phyloP scores from a whole-genome alignment of 1,284 basidiomycete genomes.

The Ceratobasidium sp. region DNA sequence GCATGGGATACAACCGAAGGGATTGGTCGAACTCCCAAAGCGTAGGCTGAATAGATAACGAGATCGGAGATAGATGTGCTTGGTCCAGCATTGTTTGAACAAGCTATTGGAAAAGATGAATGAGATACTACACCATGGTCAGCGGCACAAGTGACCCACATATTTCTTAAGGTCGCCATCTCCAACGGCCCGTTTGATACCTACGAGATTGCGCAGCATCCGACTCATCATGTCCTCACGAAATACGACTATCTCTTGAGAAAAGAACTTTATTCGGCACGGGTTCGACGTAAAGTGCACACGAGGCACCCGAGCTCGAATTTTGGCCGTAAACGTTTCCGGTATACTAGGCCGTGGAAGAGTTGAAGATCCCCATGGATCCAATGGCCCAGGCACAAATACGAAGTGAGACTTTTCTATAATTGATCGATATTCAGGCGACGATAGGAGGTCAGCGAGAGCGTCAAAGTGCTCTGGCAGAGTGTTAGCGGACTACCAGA shows the following conservation, averaged over 20 bases:
- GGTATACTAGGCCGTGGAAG: slow-evolving; percentile 84
- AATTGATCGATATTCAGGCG: slow-evolving; percentile 70
- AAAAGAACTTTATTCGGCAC: slow-evolving; percentile 93
- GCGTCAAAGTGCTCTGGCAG: slow-evolving; percentile 80
- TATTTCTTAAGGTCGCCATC: slow-evolving; percentile 82
- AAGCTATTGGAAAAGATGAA: slow-evolving; percentile 59
- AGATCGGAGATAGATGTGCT: slow-evolving; percentile 86
- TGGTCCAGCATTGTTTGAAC: slow-evolving; percentile 94
- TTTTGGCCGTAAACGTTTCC: slow-evolving; percentile 69
- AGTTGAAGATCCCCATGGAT: slow-evolving; percentile 78
- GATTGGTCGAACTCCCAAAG: slow-evolving; percentile 93
- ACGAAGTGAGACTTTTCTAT: slow-evolving; percentile 86
- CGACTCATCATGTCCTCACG: slow-evolving; percentile 93
- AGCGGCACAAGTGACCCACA: slow-evolving; percentile 57
- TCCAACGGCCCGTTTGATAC: slow-evolving; percentile 78
- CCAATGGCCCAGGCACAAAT: slow-evolving; percentile 91
- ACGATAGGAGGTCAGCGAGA: slow-evolving; percentile 82
- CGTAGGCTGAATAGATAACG: slow-evolving; percentile 83
- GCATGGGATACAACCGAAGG: slow-evolving; percentile 92
- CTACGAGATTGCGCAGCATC: slow-evolving; percentile 90
- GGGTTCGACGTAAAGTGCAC: slow-evolving; percentile 89
- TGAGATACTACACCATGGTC: not conserved
- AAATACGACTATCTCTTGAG: slow-evolving; percentile 94
- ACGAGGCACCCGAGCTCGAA: slow-evolving; percentile 76
- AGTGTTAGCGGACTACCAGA: not conserved